Conservation (phyloP, 305 asterid genomes). For the Solanum hybrid region DNA sequence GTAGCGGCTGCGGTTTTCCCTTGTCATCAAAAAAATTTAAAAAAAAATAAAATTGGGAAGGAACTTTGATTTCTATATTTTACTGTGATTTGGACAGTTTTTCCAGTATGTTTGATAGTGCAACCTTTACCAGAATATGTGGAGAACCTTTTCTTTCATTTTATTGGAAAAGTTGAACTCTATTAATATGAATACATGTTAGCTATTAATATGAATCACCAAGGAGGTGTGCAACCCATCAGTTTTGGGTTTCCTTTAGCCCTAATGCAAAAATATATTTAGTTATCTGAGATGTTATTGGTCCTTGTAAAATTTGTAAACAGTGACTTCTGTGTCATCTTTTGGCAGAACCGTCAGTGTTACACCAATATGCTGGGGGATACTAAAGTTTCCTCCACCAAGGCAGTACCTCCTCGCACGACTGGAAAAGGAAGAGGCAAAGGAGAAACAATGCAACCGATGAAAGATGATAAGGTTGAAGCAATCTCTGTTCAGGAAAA, state of each 20-base stretch:
- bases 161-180: neutral
- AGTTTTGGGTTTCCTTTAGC: neutral
- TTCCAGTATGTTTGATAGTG: neutral
- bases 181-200: neutral
- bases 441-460: conserved; percentile 41
- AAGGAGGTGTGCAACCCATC: neutral
- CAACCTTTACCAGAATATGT: neutral
- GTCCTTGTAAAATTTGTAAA: neutral
- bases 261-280: neutral
- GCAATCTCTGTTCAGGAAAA: conserved; percentile 36
- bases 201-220: neutral
- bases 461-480: conserved; percentile 42
- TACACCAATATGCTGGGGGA: conserved; percentile 38
- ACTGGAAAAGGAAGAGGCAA: conserved; percentile 39
- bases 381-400: conserved; percentile 19
- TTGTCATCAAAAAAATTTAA: neutral
- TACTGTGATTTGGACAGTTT: neutral
- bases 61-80: neutral
- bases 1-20: neutral
- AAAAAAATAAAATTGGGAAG: neutral
- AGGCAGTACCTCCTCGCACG: conserved; percentile 10
- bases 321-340: neutral
- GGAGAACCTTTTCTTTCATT: neutral
- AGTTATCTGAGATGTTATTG: neutral
- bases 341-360: conserved; percentile 76